These are phyloP conservation scores for Pythium aquatile DNA, from an alignment of 352 stramenopile genomes.

Conservation along the genomic window DNA sequence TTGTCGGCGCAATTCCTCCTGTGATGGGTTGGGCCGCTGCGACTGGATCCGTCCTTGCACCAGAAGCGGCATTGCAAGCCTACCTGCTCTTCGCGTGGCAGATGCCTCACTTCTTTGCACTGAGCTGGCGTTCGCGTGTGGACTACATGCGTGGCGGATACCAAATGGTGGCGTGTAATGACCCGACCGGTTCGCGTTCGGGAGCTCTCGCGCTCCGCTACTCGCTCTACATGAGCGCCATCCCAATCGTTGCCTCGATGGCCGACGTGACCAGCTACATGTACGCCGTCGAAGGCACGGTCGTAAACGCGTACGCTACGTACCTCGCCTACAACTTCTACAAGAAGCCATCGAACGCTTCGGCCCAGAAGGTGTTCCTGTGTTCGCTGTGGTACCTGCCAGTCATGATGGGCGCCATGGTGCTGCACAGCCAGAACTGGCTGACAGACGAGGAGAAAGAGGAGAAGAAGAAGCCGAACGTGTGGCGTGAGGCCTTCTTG, in stretches of 20 bases:
- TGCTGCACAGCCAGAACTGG: slow-evolving; percentile 95
- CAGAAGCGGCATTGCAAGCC: slow-evolving; percentile 73
- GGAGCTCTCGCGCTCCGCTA: slow-evolving; percentile 93
- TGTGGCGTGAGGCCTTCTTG: slow-evolving; percentile 73
- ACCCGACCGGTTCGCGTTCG: slow-evolving; percentile 92
- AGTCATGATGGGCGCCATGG: slow-evolving; percentile 96
- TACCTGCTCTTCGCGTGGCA: slow-evolving; percentile 98
- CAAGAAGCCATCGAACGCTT: slow-evolving; percentile 91
- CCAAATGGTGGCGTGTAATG: slow-evolving; percentile 94
- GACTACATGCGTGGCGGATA: slow-evolving; percentile 92
- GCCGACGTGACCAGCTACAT: slow-evolving; percentile 97
- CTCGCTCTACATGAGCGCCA: slow-evolving; percentile 91
- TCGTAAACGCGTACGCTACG: slow-evolving; percentile 96
- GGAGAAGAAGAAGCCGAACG: slow-evolving; percentile 42
- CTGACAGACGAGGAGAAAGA: slow-evolving; percentile 66
- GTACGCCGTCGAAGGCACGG: slow-evolving; percentile 97
- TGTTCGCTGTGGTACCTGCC: slow-evolving; percentile 98
- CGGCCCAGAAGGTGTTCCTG: slow-evolving; percentile 97
- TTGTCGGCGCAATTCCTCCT: slow-evolving; percentile 98
- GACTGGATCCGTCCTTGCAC: slow-evolving; percentile 76
- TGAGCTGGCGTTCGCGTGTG: slow-evolving; percentile 95
- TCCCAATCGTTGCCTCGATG: slow-evolving; percentile 92
- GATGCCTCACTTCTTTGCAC: slow-evolving; percentile 99
- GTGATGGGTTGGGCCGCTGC: slow-evolving; percentile 98
- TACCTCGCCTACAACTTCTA: slow-evolving; percentile 95